These are phyloP conservation scores for Scedosporium apiospermum DNA, from an alignment of 2,329 filamentous ascomycete genomes.

Conservation along the genomic window DNA sequence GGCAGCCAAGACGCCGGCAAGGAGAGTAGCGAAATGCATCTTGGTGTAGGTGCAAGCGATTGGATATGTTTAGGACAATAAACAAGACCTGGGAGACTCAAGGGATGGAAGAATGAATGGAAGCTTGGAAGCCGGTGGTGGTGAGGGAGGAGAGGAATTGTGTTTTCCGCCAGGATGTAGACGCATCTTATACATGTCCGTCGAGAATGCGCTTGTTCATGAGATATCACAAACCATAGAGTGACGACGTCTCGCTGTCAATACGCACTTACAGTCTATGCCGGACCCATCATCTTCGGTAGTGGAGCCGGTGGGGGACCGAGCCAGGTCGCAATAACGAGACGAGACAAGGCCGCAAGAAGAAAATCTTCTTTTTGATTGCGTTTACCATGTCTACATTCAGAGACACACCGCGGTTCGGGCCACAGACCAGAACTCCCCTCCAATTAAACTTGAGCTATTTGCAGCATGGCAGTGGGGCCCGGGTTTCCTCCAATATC, in stretches of 20 bases:
- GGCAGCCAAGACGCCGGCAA: neutral
- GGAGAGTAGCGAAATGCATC: conserved; percentile 1
- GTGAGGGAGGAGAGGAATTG: neutral
- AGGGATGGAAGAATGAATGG: neutral
- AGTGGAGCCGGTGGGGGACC: neutral
- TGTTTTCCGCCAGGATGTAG: neutral
- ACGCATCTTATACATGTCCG: neutral
- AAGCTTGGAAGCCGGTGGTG: neutral
- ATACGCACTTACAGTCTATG: neutral
- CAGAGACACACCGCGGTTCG: neutral
- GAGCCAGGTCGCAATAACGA: neutral
- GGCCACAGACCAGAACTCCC: neutral
- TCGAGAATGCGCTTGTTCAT: neutral
- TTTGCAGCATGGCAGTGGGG: neutral
- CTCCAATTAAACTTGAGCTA: neutral
- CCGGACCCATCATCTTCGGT: neutral
- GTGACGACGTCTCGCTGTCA: neutral
- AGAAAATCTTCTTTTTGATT: neutral
- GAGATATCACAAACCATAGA: neutral
- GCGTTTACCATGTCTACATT: neutral
- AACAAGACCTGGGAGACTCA: neutral
- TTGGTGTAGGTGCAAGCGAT: neutral
- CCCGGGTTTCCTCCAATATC: neutral
- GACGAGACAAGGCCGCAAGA: neutral
- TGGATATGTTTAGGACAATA: neutral